These are phyloP conservation scores for Wickerhamiella parazyma DNA, from an alignment of 805 yeast genomes.

Conservation along the genomic window DNA sequence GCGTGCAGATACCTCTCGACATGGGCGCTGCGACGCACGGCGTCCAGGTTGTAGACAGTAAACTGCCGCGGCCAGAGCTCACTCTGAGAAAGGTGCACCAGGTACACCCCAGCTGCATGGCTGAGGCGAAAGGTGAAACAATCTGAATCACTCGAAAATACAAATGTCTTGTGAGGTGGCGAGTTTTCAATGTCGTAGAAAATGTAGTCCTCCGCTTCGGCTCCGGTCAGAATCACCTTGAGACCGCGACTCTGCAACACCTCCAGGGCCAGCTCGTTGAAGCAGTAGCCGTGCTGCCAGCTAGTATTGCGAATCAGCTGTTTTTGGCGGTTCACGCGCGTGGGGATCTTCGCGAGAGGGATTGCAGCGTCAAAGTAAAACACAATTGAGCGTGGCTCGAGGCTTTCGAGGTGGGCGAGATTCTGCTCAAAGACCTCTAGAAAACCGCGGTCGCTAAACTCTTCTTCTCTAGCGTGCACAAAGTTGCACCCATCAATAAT, in stretches of 20 bases:
- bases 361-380: slow-evolving; percentile 6
- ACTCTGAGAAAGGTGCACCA: background rate
- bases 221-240: slow-evolving; percentile 1
- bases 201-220: slow-evolving; percentile 8
- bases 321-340: background rate
- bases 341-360: slow-evolving; percentile 1
- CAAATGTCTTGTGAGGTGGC: background rate
- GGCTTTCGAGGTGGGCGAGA: background rate
- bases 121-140: slow-evolving; percentile 3
- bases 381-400: slow-evolving; percentile 3
- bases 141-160: slow-evolving; percentile 8
- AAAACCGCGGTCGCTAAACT: background rate
- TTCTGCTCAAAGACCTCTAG: slow-evolving; percentile 1
- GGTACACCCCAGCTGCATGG: background rate
- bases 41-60: background rate
- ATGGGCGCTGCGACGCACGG: background rate
- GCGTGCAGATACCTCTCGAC: background rate
- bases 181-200: background rate
- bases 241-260: background rate
- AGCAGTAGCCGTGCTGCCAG: background rate
- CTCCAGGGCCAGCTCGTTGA: slow-evolving; percentile 2
- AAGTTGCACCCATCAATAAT: slow-evolving; percentile 9
- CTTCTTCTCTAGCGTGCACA: slow-evolving; percentile 2
- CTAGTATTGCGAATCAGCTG: background rate
- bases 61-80: background rate